Evolutionary conservation across 75 land plant genomes (phyloP).

Genomic region (Adiantum capillusveneris): DNA sequence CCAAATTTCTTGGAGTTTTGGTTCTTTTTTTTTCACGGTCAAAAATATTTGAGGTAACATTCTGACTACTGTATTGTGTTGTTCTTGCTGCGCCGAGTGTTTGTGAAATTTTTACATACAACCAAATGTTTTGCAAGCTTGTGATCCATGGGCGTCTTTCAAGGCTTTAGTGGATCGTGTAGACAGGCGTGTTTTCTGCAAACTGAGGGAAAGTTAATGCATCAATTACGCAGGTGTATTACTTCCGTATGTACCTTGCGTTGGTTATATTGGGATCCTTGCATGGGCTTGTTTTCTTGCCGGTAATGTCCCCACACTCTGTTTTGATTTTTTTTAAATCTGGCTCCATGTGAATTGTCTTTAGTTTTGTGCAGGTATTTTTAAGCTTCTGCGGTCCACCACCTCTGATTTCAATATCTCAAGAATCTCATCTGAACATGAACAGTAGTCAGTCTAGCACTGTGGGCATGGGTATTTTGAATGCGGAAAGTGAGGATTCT

Average conservation of each 20-base stretch:
- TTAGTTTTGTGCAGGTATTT: constrained; percentile 11
- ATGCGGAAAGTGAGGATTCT: neutral
- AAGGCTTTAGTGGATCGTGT: neutral
- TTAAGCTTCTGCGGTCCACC: constrained; percentile 23
- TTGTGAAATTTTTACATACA: too few species aligned
- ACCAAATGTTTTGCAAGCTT: too few species aligned
- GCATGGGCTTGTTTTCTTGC: constrained; percentile 92
- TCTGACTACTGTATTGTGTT: too few species aligned
- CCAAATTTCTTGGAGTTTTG: constrained; percentile 87
- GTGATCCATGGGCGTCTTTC: neutral
- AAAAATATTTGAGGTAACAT: constrained; percentile 79
- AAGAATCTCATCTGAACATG: constrained; percentile 1
- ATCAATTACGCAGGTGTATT: constrained; percentile 96
- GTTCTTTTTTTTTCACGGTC: constrained; percentile 83
- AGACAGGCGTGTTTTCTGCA: neutral
- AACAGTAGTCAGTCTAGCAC: neutral
- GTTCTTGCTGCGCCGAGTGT: too few species aligned
- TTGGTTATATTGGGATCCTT: constrained; percentile 84
- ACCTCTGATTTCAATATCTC: constrained; percentile 7
- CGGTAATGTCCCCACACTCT: constrained; percentile 31
- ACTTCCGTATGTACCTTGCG: constrained; percentile 88
- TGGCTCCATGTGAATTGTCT: neutral
- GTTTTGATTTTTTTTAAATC: neutral
- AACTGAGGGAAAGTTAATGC: too few species aligned
- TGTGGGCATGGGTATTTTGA: neutral